Evolutionary conservation across 179 eudicot genomes (phyloP).

Genomic region (Amaranthus tricolor): DNA sequence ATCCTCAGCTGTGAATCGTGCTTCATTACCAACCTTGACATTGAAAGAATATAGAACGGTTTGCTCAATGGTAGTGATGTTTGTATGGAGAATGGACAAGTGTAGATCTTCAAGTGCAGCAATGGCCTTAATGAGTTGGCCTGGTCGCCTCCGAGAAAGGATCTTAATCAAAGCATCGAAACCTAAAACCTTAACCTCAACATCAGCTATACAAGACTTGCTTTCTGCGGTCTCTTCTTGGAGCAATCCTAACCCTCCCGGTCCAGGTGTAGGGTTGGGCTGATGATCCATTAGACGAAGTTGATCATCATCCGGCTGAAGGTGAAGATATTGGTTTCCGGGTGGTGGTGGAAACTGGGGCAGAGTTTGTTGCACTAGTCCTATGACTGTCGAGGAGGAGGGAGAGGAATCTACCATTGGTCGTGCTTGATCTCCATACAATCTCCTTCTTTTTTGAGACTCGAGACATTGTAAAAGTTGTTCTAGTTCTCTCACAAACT

Average conservation of each 20-base stretch:
- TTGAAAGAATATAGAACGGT: constrained; percentile 91
- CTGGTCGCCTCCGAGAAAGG: constrained; percentile 73
- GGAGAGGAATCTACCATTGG: constrained; percentile 36
- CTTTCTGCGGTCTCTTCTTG: constrained; percentile 76
- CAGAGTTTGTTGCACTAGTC: constrained; percentile 34
- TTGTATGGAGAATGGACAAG: constrained; percentile 74
- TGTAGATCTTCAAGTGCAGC: constrained; percentile 80
- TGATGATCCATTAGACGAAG: constrained; percentile 15
- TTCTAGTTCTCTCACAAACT: constrained; percentile 89
- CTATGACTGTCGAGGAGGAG: constrained; percentile 17
- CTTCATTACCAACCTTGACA: constrained; percentile 75
- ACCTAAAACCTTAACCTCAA: constrained; percentile 82
- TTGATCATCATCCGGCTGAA: constrained; percentile 26
- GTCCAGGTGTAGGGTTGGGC: constrained; percentile 17
- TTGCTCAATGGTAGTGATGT: constrained; percentile 83
- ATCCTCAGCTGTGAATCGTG: constrained; percentile 70
- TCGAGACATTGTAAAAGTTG: constrained; percentile 94
- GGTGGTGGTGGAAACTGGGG: constrained; percentile 27
- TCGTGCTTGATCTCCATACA: constrained; percentile 59
- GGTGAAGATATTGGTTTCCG: background rate
- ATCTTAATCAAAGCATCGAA: constrained; percentile 87
- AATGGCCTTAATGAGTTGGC: constrained; percentile 70
- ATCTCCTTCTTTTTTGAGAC: constrained; percentile 74
- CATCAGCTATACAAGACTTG: constrained; percentile 76
- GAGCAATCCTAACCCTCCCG: constrained; percentile 23